Conservation (phyloP, 2,329 filamentous ascomycete species). For the Colletotrichum chlorophyti region DNA sequence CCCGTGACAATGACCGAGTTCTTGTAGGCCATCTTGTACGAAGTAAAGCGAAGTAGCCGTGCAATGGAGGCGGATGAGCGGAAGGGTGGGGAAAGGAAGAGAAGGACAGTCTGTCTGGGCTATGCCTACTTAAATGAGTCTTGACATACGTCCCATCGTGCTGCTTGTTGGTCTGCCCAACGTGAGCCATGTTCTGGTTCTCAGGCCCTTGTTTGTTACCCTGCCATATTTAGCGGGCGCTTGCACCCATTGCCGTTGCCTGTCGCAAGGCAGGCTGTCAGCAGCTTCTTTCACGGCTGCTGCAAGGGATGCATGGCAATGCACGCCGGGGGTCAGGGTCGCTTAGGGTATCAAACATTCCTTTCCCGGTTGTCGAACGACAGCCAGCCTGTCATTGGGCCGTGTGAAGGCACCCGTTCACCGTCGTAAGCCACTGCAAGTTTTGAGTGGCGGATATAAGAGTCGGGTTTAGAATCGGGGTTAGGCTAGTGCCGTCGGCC, state of each 20-base stretch:
- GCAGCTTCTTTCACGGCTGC: not conserved
- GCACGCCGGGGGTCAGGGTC: not conserved
- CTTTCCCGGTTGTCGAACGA: not conserved
- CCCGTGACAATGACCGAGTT: slow-evolving; percentile 49
- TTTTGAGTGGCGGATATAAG: too few relatives aligned
- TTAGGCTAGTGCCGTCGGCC: too few relatives aligned
- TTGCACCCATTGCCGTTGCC: too few relatives aligned
- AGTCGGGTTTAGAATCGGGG: too few relatives aligned
- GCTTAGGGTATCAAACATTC: not conserved
- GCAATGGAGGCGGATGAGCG: not conserved
- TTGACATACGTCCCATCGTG: not conserved
- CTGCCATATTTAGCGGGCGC: too few relatives aligned
- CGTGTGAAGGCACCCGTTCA: not conserved
- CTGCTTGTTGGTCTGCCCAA: too few relatives aligned
- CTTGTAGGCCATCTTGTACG: slow-evolving; percentile 11
- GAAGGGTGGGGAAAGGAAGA: not conserved
- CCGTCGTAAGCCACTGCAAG: too few relatives aligned
- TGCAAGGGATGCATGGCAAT: not conserved
- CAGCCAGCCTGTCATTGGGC: not conserved
- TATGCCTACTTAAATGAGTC: not conserved
- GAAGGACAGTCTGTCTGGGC: not conserved
- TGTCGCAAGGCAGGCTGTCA: not conserved
- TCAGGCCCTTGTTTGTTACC: too few relatives aligned
- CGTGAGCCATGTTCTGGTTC: too few relatives aligned
- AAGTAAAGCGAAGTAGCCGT: not conserved